Conservation (phyloP, 495 filamentous ascomycete species). For the Evernia prunastri region DNA sequence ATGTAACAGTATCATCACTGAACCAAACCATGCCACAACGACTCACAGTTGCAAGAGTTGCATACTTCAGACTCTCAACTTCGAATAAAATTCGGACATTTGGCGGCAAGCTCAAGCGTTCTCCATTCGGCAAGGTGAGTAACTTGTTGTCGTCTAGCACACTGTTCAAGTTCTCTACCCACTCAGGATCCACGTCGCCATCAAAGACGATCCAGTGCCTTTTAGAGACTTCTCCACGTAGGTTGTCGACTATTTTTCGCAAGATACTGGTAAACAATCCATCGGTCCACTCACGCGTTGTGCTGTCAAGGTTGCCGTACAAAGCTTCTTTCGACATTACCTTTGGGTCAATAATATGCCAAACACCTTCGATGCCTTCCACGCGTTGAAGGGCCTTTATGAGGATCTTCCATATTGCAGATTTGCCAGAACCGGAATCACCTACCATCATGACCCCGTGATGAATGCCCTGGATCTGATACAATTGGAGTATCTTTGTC, state of each 20-base stretch:
- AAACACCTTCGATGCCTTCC: constrained; percentile 87
- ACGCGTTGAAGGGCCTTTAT: constrained; percentile 85
- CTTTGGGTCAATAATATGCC: constrained; percentile 96
- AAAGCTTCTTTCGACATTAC: constrained; percentile 99
- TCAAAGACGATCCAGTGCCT: constrained; percentile 99
- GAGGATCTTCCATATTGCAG: constrained; percentile 88
- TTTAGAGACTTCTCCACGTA: constrained; percentile 92
- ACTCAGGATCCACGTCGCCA: constrained; percentile 96
- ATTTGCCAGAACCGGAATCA: constrained; percentile 90
- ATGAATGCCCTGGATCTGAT: constrained; percentile 94
- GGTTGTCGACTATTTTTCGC: constrained; percentile 96
- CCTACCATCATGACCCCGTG: constrained; percentile 99
- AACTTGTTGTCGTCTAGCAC: constrained; percentile 98
- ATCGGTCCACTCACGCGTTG: constrained; percentile 97
- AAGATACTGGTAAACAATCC: constrained; percentile 97
- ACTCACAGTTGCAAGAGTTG: constrained; percentile 92
- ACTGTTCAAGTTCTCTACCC: constrained; percentile 99
- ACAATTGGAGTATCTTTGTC: constrained; percentile 90
- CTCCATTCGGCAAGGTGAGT: constrained; percentile 91
- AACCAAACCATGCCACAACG: constrained; percentile 99
- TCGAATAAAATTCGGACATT: constrained; percentile 99
- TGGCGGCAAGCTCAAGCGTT: constrained; percentile 84
- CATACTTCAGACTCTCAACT: constrained; percentile 97
- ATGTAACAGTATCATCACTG: constrained; percentile 91
- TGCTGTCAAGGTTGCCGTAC: constrained; percentile 92